These are phyloP conservation scores for Cynara cardunculus DNA, from an alignment of 129 eudicot genomes.

Conservation along the genomic window DNA sequence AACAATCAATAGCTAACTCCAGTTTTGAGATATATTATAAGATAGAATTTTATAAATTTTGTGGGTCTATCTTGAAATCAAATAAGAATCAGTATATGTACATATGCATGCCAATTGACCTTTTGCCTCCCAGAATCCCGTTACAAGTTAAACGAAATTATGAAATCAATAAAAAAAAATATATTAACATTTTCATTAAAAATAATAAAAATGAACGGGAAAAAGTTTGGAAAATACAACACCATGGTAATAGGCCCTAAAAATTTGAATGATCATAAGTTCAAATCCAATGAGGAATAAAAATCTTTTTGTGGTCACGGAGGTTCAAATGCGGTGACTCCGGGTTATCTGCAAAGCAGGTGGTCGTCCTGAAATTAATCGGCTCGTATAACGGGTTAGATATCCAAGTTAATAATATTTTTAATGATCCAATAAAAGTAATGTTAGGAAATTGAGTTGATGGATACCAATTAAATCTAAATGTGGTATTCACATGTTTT, in stretches of 20 bases:
- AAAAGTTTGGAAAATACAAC: background rate
- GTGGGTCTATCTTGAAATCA: background rate
- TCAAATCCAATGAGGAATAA: too few species aligned
- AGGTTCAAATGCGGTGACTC: too few species aligned
- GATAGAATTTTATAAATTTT: too few species aligned
- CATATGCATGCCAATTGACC: background rate
- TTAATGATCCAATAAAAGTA: background rate
- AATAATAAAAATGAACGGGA: too few species aligned
- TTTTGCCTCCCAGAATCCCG: background rate
- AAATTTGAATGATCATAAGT: too few species aligned
- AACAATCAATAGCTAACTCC: background rate
- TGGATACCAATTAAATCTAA: constrained; percentile 20
- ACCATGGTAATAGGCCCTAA: background rate
- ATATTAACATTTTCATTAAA: background rate
- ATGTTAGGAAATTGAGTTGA: constrained; percentile 12
- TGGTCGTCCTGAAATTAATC: too few species aligned
- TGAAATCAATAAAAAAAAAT: background rate
- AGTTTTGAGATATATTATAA: background rate
- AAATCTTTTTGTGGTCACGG: too few species aligned
- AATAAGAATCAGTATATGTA: background rate
- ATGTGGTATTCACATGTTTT: constrained; percentile 7
- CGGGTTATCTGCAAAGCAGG: too few species aligned
- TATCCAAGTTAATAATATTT: too few species aligned
- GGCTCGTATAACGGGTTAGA: too few species aligned
- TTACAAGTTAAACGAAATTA: background rate